Evolutionary conservation across 2,329 filamentous ascomycete genomes (phyloP).

Genomic region (Fusarium brevicatenulatum): DNA sequence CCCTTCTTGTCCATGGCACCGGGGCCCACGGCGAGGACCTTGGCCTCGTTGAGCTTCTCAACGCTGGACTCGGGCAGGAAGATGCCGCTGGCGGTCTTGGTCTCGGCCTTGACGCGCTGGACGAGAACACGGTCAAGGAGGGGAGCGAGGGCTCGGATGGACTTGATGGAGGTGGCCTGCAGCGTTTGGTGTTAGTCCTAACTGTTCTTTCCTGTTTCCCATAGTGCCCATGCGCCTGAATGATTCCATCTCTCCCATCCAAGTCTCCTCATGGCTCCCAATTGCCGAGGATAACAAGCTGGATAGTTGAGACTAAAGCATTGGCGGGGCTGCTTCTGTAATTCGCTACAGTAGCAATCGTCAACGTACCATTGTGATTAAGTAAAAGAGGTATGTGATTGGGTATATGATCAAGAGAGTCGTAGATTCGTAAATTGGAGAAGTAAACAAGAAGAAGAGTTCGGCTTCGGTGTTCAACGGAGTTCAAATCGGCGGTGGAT

Average conservation of each 20-base stretch:
- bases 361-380: constrained; percentile 47
- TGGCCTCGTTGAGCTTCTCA: constrained; percentile 98
- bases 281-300: constrained; percentile 40
- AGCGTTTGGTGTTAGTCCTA: constrained; percentile 8
- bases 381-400: not conserved
- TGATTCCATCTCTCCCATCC: not conserved
- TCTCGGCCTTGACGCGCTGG: constrained; percentile 96
- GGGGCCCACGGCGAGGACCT: constrained; percentile 93
- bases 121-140: constrained; percentile 98
- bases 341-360: not conserved
- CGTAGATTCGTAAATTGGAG: constrained; percentile 34
- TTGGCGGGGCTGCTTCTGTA: not conserved
- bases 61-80: constrained; percentile 97
- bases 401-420: constrained; percentile 17
- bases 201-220: not conserved
- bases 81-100: constrained; percentile 96
- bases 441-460: constrained; percentile 25
- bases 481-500: constrained; percentile 46
- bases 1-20: constrained; percentile 89
- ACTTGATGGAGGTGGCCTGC: constrained; percentile 82
- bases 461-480: constrained; percentile 38
- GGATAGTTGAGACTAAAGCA: constrained; percentile 4
- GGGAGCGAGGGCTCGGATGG: constrained; percentile 92
- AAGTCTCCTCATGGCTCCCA: not conserved
- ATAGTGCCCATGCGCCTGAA: not conserved